Evolutionary conservation across 257 asterid species (phyloP).

Genomic region (Gentiana dahurica): DNA sequence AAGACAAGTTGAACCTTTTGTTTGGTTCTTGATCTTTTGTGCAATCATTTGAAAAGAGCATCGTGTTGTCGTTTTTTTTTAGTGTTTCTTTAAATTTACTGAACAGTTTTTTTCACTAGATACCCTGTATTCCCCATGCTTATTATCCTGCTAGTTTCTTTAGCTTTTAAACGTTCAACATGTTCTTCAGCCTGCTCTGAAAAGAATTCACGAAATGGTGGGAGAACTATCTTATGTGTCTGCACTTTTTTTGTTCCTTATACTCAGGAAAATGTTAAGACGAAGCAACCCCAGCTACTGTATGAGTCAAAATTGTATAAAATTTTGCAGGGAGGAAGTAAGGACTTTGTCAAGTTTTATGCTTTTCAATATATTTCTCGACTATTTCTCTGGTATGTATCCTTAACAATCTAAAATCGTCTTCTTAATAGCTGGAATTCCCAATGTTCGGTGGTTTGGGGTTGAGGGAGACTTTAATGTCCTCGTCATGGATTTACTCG

Average conservation of each 20-base stretch:
- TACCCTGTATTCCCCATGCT: background rate
- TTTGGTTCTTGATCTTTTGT: background rate
- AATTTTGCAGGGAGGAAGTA: conserved; percentile 86
- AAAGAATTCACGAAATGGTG: background rate
- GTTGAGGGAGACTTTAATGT: conserved; percentile 93
- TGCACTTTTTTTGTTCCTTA: background rate
- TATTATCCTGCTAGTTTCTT: background rate
- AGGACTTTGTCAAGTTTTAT: conserved; percentile 18
- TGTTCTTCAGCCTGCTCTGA: background rate
- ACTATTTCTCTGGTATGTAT: conserved; percentile 6
- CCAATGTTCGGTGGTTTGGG: conserved; percentile 77
- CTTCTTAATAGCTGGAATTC: conserved; percentile 61
- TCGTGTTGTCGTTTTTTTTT: background rate
- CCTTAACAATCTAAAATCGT: conserved; percentile 8
- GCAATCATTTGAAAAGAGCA: too few species aligned
- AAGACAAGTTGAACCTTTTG: background rate
- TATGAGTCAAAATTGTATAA: conserved; percentile 75
- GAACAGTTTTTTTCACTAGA: background rate
- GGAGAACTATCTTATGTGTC: background rate
- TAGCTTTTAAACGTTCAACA: background rate
- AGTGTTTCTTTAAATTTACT: background rate
- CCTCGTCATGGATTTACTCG: conserved; percentile 83
- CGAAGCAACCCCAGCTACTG: conserved; percentile 69
- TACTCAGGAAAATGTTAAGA: conserved; percentile 78
- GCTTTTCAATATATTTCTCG: background rate